These are phyloP conservation scores for Akanthomyces dipterigenus DNA, from an alignment of 2,329 filamentous ascomycete species.

Conservation along the genomic window DNA sequence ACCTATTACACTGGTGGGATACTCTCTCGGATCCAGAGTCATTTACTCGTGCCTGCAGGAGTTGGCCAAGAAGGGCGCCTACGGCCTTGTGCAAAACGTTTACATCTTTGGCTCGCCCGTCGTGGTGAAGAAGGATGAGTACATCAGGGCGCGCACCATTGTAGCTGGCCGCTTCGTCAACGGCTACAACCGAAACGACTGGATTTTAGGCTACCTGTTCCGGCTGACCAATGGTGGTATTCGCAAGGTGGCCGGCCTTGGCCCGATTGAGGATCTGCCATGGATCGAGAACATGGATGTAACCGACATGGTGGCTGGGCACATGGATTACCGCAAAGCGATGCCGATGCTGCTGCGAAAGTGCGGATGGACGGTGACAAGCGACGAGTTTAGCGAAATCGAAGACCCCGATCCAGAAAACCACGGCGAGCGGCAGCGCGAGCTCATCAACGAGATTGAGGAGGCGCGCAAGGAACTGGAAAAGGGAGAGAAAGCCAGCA, in stretches of 20 bases:
- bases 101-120: slow-evolving; percentile 91
- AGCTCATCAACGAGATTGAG: slow-evolving; percentile 94
- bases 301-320: slow-evolving; percentile 76
- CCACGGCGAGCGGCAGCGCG: slow-evolving; percentile 77
- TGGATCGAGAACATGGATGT: slow-evolving; percentile 87
- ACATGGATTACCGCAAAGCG: slow-evolving; percentile 92
- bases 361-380: slow-evolving; percentile 85
- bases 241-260: slow-evolving; percentile 78
- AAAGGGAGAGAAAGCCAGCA: slow-evolving; percentile 62
- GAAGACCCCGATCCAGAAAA: slow-evolving; percentile 96
- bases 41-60: slow-evolving; percentile 90
- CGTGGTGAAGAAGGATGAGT: slow-evolving; percentile 89
- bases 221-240: slow-evolving; percentile 89
- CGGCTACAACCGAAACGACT: slow-evolving; percentile 89
- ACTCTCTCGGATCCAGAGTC: slow-evolving; percentile 84
- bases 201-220: slow-evolving; percentile 96
- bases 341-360: slow-evolving; percentile 85
- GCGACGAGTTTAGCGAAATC: slow-evolving; percentile 92
- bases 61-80: slow-evolving; percentile 73
- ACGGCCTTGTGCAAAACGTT: slow-evolving; percentile 87
- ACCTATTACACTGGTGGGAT: slow-evolving; percentile 88
- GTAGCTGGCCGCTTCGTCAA: slow-evolving; percentile 92
- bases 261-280: slow-evolving; percentile 65
- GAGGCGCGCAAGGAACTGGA: slow-evolving; percentile 85
- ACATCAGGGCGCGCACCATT: slow-evolving; percentile 69